Evolutionary conservation across 2,329 filamentous ascomycete genomes (phyloP).

Genomic region (Botrytis galanthina): DNA sequence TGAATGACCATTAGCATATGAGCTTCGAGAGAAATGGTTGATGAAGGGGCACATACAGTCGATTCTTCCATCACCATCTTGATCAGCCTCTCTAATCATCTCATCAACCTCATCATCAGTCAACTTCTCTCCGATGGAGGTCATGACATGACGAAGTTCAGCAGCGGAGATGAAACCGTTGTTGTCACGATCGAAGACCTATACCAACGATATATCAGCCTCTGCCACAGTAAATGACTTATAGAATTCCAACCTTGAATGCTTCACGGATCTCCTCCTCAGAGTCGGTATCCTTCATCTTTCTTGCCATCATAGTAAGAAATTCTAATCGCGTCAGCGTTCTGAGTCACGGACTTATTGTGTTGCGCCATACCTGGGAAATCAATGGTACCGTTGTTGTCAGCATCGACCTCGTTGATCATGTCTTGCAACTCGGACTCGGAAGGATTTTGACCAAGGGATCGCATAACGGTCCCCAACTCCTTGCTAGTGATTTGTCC

Average conservation of each 20-base stretch:
- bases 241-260: conserved; percentile 65
- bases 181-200: conserved; percentile 85
- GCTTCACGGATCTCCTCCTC: conserved; percentile 89
- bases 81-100: conserved; percentile 90
- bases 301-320: conserved; percentile 89
- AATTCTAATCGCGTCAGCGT: conserved; percentile 60
- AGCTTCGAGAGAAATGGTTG: conserved; percentile 22
- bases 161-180: conserved; percentile 89
- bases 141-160: conserved; percentile 88
- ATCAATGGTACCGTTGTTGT: conserved; percentile 91
- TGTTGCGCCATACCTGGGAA: conserved; percentile 67
- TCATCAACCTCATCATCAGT: conserved; percentile 89
- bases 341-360: conserved; percentile 31
- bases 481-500: conserved; percentile 92
- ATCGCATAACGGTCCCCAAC: conserved; percentile 86
- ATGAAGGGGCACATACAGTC: conserved; percentile 64
- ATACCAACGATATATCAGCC: conserved; percentile 23
- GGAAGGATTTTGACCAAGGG: conserved; percentile 83
- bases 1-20: conserved; percentile 28
- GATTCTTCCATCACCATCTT: conserved; percentile 84
- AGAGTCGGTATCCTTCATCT: conserved; percentile 92
- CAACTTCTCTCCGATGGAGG: conserved; percentile 86
- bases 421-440: conserved; percentile 90
- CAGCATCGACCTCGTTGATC: conserved; percentile 91
- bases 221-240: background rate